These are phyloP conservation scores for Mortierella sp. DNA, from an alignment of 371 early-diverging fungal species.

Conservation along the genomic window DNA sequence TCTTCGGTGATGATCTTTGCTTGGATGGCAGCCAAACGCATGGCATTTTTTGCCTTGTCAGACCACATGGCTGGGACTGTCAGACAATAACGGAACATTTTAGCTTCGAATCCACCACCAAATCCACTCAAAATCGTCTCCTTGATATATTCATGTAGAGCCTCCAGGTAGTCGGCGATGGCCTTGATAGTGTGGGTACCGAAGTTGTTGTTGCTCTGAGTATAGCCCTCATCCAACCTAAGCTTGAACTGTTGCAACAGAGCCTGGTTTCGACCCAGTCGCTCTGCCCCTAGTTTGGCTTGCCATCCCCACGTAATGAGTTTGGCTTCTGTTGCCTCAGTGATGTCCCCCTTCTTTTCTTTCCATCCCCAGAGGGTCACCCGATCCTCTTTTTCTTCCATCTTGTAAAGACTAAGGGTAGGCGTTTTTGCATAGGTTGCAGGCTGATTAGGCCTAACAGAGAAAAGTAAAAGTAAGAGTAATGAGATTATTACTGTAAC, in stretches of 20 bases:
- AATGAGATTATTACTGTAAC: too few species aligned
- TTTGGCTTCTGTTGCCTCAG: too few species aligned
- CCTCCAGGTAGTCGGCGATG: conserved; percentile 57
- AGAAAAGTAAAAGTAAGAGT: too few species aligned
- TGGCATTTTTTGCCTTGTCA: conserved; percentile 60
- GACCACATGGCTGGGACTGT: conserved; percentile 68
- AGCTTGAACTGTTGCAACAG: conserved; percentile 64
- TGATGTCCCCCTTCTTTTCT: too few species aligned
- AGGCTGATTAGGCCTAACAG: conserved; percentile 40
- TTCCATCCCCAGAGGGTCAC: too few species aligned
- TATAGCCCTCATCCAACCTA: conserved; percentile 60
- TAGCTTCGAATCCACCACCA: conserved; percentile 55
- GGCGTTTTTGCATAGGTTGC: conserved; percentile 62
- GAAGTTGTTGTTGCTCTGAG: conserved; percentile 55
- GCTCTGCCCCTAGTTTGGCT: too few species aligned
- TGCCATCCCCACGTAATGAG: too few species aligned
- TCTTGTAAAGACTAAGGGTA: conserved; percentile 56
- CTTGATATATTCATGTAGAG: conserved; percentile 57
- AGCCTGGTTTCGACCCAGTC: too few species aligned
- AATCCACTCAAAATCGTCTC: conserved; percentile 55
- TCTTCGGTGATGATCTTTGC: conserved; percentile 56
- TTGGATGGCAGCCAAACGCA: conserved; percentile 61
- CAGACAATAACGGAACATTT: conserved; percentile 59
- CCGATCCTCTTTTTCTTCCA: too few species aligned
- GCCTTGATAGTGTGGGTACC: conserved; percentile 56